phyloP scores from a whole-genome alignment of 768 basidiomycete species.

The Thelephora aurantiotincta region DNA sequence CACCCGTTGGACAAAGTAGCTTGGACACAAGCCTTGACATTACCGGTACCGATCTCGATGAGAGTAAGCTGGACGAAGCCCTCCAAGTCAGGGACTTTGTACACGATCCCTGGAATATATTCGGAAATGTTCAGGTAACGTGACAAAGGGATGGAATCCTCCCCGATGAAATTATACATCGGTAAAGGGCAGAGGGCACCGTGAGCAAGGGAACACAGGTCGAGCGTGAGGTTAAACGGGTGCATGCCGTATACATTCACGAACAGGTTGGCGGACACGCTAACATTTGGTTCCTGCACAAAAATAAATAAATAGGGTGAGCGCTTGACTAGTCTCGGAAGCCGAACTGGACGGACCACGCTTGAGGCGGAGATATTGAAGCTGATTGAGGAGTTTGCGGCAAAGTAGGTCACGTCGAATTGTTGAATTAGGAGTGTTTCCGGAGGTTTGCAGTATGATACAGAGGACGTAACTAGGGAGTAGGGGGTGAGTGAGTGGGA shows the following conservation, averaged over 20 bases:
- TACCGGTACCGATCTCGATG: constrained; percentile 49
- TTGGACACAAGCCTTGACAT: constrained; percentile 80
- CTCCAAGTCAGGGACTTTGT: constrained; percentile 81
- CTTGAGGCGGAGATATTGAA: constrained; percentile 84
- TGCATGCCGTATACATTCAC: constrained; percentile 82
- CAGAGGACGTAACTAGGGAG: constrained; percentile 64
- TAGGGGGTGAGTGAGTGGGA: constrained; percentile 3
- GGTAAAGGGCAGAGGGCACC: constrained; percentile 78
- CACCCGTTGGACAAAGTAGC: constrained; percentile 86
- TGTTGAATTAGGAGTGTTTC: constrained; percentile 67
- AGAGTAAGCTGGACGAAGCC: constrained; percentile 75
- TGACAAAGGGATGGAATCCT: constrained; percentile 54
- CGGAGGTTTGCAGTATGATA: constrained; percentile 76
- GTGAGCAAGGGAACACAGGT: constrained; percentile 66
- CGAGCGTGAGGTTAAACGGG: constrained; percentile 70
- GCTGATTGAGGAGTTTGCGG: constrained; percentile 53
- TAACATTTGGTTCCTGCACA: constrained; percentile 54
- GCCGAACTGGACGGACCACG: constrained; percentile 41
- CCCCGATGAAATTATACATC: constrained; percentile 79
- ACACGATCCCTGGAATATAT: constrained; percentile 69
- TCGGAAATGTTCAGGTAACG: constrained; percentile 37
- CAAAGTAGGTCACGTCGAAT: constrained; percentile 61
- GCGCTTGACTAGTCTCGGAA: neutral
- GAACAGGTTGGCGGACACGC: constrained; percentile 69
- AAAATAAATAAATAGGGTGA: neutral